phyloP scores from a whole-genome alignment of 257 asterid genomes.

The Fraxinus excelsior region DNA sequence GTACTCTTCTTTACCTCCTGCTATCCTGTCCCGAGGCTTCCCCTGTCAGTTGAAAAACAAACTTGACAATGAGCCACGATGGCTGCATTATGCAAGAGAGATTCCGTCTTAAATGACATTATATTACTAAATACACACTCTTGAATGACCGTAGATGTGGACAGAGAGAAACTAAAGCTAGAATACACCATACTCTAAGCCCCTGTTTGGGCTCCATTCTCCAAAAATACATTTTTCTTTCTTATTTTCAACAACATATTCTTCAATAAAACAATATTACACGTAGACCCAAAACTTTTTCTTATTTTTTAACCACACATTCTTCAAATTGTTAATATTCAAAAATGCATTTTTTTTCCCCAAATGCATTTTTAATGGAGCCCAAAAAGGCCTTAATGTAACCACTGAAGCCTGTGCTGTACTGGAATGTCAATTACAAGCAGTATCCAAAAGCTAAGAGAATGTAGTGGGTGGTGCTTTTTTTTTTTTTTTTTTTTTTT shows the following conservation, averaged over 20 bases:
- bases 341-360: too few relatives aligned
- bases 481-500: too few relatives aligned
- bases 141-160: neutral
- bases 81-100: neutral
- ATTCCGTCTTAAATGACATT: neutral
- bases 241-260: too few relatives aligned
- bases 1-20: conserved; percentile 98
- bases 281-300: too few relatives aligned
- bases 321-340: too few relatives aligned
- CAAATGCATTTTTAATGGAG: too few relatives aligned
- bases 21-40: conserved; percentile 84
- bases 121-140: neutral
- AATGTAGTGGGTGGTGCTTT: neutral
- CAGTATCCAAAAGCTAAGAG: neutral
- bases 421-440: neutral
- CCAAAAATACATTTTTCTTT: too few relatives aligned
- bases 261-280: too few relatives aligned
- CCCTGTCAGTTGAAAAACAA: conserved; percentile 53
- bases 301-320: too few relatives aligned
- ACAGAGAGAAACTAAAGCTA: neutral
- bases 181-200: neutral
- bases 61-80: neutral
- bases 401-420: neutral
- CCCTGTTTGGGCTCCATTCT: too few relatives aligned
- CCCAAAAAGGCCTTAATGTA: neutral